phyloP scores from a whole-genome alignment of 352 stramenopile species.

The Phytophthora boehmeriae region DNA sequence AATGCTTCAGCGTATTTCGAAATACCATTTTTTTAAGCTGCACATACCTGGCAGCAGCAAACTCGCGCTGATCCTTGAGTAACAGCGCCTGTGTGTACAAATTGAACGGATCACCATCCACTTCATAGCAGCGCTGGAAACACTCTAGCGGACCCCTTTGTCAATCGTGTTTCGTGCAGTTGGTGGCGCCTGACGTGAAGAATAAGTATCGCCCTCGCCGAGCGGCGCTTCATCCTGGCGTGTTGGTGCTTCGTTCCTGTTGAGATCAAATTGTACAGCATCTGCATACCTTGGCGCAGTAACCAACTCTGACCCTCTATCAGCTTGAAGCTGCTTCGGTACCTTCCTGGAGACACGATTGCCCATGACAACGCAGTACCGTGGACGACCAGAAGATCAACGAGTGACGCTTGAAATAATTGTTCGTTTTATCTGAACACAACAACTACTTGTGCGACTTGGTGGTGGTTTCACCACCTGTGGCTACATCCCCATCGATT shows the following conservation, averaged over 20 bases:
- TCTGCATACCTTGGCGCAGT: neutral
- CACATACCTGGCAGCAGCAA: constrained; percentile 38
- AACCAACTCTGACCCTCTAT: too few species aligned
- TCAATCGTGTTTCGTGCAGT: constrained; percentile 14
- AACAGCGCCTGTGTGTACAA: constrained; percentile 54
- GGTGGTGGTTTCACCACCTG: constrained; percentile 22
- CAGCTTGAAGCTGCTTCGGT: neutral
- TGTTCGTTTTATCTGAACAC: too few species aligned
- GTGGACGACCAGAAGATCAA: constrained; percentile 7
- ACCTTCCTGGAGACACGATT: constrained; percentile 33
- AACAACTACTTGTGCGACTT: constrained; percentile 7
- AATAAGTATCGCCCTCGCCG: neutral
- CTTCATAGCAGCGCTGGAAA: constrained; percentile 21
- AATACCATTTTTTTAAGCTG: neutral
- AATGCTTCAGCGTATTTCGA: neutral
- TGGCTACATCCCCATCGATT: constrained; percentile 20
- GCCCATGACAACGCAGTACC: constrained; percentile 35
- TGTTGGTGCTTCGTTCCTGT: neutral
- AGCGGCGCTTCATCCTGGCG: constrained; percentile 2
- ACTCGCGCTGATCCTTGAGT: constrained; percentile 39
- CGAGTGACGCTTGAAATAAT: neutral
- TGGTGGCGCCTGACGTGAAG: constrained; percentile 12
- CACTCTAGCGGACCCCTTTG: constrained; percentile 36
- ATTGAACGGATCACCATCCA: constrained; percentile 30
- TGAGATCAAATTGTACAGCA: constrained; percentile 3